Base-by-base conservation (phyloP, 495 filamentous ascomycete species). In the Haplographium delicatum region DNA sequence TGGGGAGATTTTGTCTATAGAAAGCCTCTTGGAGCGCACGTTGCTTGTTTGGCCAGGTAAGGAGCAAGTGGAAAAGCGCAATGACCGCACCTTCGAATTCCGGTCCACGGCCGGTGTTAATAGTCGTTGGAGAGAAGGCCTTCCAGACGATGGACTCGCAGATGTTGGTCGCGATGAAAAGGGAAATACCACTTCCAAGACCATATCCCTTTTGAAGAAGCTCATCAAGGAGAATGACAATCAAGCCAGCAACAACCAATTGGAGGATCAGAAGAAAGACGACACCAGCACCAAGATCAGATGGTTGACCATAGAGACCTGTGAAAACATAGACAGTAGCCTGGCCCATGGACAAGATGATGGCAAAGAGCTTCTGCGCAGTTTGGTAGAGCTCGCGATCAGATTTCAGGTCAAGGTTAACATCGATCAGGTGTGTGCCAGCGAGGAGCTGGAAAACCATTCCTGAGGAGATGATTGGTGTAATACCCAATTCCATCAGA, bases 91-190 rank as follows among this genome's bases (percentile, higher is more conserved):
- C 94, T 76, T 99, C 94, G 67, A 97, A 99, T 72, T 99, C 94
- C 62, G 94, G 94, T 44, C 94, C 94, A 76, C 94, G 88, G 54
- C 94, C 94, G 51, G 94, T 97, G 78, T 99, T 99, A 73, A 99
- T 95, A 64, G 93, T 96, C 13, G 94, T 99, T 23, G 94, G 94
- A 46, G 90, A 95, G 77, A 97, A 97, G 16, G 94, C 94, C 78
- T 95, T 96, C 94, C 94, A 99, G 69, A 99, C 84, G 67, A 99
- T 99, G 27, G 90, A 96, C 74, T 99, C 94, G 84, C 94, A 99
- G 73, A 99, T 97, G 80, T 97, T 97, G 75, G 94, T 99, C 47
- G 94, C 94, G 66, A 99, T 99, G 82, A 99, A 99, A 47, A 99
- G 85, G 37, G 90, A 96, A 69, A 99, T 99, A 72, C 94, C 94